Conservation (phyloP, 768 basidiomycete species). For the Tricholoma furcatifolium region DNA sequence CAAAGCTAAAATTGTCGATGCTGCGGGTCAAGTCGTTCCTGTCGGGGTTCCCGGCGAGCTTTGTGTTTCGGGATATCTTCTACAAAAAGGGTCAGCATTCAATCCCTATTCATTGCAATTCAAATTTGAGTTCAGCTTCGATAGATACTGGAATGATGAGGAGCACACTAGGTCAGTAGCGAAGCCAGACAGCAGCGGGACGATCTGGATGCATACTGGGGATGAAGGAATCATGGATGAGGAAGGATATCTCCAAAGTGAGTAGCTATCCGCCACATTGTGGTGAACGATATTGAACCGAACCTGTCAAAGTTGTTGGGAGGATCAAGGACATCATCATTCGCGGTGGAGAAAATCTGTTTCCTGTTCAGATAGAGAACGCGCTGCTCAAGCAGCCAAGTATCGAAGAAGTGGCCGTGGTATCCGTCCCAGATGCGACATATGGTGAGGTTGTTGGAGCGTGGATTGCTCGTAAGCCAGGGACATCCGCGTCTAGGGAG, state of each 20-base stretch:
- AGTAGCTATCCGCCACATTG: constrained; percentile 20
- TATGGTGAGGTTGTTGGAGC: constrained; percentile 83
- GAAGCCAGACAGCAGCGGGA: constrained; percentile 51
- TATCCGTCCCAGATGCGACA: constrained; percentile 64
- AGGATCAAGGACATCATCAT: constrained; percentile 87
- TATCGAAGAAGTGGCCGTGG: constrained; percentile 71
- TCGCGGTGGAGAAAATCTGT: constrained; percentile 85
- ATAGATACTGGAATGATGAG: constrained; percentile 75
- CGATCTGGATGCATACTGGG: constrained; percentile 81
- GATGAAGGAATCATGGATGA: constrained; percentile 81
- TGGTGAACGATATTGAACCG: not conserved
- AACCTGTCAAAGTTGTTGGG: constrained; percentile 57
- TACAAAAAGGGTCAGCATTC: constrained; percentile 70
- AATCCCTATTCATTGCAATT: not conserved
- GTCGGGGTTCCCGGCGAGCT: constrained; percentile 74
- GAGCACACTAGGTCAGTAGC: constrained; percentile 63
- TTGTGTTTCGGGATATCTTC: constrained; percentile 68
- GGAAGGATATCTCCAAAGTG: constrained; percentile 75
- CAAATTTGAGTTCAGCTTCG: not conserved
- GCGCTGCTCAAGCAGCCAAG: constrained; percentile 51
- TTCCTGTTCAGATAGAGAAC: constrained; percentile 86
- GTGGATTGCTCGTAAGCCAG: constrained; percentile 62
- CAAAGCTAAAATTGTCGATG: constrained; percentile 68
- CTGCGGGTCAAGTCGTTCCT: constrained; percentile 61
- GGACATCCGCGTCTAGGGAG: constrained; percentile 40